Base-by-base conservation (phyloP, 208 protist species). In the Ichthyophonus hoferi region DNA sequence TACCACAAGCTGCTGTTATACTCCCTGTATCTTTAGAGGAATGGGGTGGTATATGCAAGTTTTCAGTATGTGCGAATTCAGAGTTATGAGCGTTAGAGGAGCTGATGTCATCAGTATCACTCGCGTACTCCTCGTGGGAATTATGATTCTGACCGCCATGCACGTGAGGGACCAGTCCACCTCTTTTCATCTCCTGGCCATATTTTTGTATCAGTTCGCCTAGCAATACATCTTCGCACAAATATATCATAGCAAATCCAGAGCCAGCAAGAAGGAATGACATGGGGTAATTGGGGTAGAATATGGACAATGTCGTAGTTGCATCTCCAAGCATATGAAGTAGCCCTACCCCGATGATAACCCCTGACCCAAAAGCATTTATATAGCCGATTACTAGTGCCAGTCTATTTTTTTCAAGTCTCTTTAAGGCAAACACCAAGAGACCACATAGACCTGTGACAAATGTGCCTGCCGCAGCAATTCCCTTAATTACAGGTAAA, bases 281-380 rank as follows among this genome's bases (percentile, higher is more conserved):
- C 42, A 17, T 40, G 1, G 84, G 84, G 38, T 87, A 87, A 42
- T 42, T 12, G n/a, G n/a, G n/a, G 37, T 87, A 78, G 33, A 35
- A 79, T 3, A 41, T 58, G 79, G 42, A 40, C 24, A 79, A 34
- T 7, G 7, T 43, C 31, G 1, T 58, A 39, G 2, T 87, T 1
- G 84, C 12, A 79, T 87, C 84, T 12, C 3, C 42, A 37, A 87
- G 42, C 84, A 87, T 87, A 35, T 87, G 84, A 24, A 87, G 17
- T 33, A 87, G 50, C 37, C 84, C 84, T 2, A 87, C 84, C 2
- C 37, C 17, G 1, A 87, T 24, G 0, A 87, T 79, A n/a, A 87
- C 58, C 3, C 84, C 84, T 37, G 42, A 14, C 38, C 42, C 83
- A 77, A 87, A 87, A 58, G 83, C 83, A 77, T 87, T 87, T 17